Conservation (phyloP, 129 eudicot genomes). For the Rutidosis leptorrhynchoides region DNA sequence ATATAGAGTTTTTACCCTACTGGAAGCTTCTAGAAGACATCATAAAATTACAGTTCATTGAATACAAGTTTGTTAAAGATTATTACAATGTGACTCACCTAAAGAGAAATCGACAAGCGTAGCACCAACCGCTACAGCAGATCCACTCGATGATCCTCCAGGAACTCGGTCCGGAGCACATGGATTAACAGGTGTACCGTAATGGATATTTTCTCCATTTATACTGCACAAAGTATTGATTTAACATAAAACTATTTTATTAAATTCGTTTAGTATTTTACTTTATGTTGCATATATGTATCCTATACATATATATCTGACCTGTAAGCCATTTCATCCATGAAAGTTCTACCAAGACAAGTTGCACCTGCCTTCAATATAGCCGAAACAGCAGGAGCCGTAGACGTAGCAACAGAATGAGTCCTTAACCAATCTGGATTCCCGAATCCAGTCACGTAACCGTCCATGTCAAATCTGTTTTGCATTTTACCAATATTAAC, state of each 20-base stretch:
- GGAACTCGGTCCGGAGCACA: conserved; percentile 85
- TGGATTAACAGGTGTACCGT: conserved; percentile 86
- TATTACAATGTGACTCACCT: conserved; percentile 36
- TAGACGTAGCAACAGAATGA: conserved; percentile 63
- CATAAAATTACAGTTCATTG: neutral
- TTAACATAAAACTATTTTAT: neutral
- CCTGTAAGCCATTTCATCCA: conserved; percentile 99
- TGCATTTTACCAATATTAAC: conserved; percentile 4
- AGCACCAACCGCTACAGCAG: conserved; percentile 88
- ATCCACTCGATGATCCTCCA: conserved; percentile 98
- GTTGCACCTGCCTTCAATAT: conserved; percentile 69
- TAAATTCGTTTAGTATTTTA: neutral
- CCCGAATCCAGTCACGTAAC: conserved; percentile 83
- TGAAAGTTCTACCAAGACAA: conserved; percentile 74
- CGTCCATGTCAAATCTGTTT: conserved; percentile 83
- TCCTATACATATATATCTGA: conserved; percentile 24
- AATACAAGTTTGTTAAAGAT: neutral
- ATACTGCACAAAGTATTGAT: conserved; percentile 36
- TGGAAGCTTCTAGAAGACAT: conserved; percentile 16
- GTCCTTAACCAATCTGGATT: conserved; percentile 89
- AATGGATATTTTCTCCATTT: conserved; percentile 82
- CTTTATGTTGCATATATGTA: neutral
- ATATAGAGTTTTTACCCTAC: conserved; percentile 3
- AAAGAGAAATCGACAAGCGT: conserved; percentile 75
- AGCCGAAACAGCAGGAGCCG: conserved; percentile 71